A percentile compares a stretch with the other conserved stretches of the same genome.
phyloP scores from a whole-genome alignment of 1,139 yeast species.

The Pichia kudriavzevii region DNA sequence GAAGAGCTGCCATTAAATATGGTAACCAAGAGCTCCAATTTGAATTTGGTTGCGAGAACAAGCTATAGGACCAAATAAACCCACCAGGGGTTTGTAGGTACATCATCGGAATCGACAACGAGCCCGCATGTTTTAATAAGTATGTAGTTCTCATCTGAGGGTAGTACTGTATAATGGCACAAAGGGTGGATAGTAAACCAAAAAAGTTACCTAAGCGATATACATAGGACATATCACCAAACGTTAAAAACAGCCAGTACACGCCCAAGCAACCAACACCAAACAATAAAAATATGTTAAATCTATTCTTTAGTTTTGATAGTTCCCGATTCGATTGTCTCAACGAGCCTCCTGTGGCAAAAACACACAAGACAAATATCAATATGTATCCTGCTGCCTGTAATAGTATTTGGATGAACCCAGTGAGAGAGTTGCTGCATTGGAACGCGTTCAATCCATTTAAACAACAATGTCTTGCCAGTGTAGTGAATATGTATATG shows the following conservation, averaged over 20 bases:
- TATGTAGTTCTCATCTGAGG: conserved; percentile 77
- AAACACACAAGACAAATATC: conserved; percentile 49
- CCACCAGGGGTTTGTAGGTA: conserved; percentile 89
- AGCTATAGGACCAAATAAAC: conserved; percentile 62
- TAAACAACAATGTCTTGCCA: conserved; percentile 48
- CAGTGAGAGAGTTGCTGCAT: conserved; percentile 64
- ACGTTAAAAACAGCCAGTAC: conserved; percentile 15
- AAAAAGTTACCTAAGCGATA: no score
- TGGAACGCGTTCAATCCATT: conserved; percentile 39
- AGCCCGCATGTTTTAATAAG: conserved; percentile 67
- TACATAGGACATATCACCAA: conserved; percentile 55
- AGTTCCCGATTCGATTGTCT: conserved; percentile 43
- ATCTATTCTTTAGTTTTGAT: conserved; percentile 35
- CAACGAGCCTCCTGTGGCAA: conserved; percentile 38
- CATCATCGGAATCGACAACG: conserved; percentile 77
- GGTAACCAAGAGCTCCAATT: conserved; percentile 88
- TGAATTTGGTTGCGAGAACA: conserved; percentile 66
- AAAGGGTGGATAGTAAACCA: conserved; percentile 56
- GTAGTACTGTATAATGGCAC: conserved; percentile 66
- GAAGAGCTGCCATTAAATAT: conserved; percentile 60
- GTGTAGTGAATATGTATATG: conserved; percentile 51
- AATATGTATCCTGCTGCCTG: conserved; percentile 61
- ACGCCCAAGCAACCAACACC: conserved; percentile 19
- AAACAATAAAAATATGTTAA: conserved; percentile 24
- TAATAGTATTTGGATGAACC: conserved; percentile 59